phyloP scores from a whole-genome alignment of 176 grass and related monocot genomes.

The Aegilops tauschii region DNA sequence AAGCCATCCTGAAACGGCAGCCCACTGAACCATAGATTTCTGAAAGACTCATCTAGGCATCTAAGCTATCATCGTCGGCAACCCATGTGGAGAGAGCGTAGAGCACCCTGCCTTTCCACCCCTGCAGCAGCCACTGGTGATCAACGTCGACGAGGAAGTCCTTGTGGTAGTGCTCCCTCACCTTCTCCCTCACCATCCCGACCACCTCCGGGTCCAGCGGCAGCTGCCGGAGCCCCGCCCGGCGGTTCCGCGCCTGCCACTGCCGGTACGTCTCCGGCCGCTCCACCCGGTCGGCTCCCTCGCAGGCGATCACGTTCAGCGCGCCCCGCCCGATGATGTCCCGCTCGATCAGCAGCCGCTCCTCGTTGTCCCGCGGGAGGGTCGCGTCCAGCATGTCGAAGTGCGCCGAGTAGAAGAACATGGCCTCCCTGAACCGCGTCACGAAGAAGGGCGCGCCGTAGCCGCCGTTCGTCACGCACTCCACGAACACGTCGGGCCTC shows the following conservation, averaged over 20 bases:
- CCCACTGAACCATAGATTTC: too few species aligned
- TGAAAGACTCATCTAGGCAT: background rate
- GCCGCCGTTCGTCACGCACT: background rate
- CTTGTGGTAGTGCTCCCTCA: slow-evolving; percentile 19
- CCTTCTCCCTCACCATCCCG: background rate
- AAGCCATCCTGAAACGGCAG: too few species aligned
- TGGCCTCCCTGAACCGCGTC: slow-evolving; percentile 40
- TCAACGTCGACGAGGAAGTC: slow-evolving; percentile 37
- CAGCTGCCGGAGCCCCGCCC: slow-evolving; percentile 34
- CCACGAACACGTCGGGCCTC: slow-evolving; percentile 17
- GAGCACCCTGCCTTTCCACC: slow-evolving; percentile 43
- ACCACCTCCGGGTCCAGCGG: background rate
- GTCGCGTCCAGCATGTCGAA: slow-evolving; percentile 37
- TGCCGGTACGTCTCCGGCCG: slow-evolving; percentile 47
- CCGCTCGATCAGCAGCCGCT: slow-evolving; percentile 33
- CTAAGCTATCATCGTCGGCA: background rate
- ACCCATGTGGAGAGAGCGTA: slow-evolving; percentile 35
- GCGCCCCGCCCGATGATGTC: slow-evolving; percentile 2
- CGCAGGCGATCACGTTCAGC: slow-evolving; percentile 42
- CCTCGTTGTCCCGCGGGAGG: slow-evolving; percentile 21
- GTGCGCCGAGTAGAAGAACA: slow-evolving; percentile 20
- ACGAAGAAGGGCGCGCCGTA: slow-evolving; percentile 29
- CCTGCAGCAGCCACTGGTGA: slow-evolving; percentile 34
- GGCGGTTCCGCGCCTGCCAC: slow-evolving; percentile 31
- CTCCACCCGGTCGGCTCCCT: slow-evolving; percentile 36